Evolutionary conservation across 148 eudicot genomes (phyloP).

Genomic region (Arbutus unedo): DNA sequence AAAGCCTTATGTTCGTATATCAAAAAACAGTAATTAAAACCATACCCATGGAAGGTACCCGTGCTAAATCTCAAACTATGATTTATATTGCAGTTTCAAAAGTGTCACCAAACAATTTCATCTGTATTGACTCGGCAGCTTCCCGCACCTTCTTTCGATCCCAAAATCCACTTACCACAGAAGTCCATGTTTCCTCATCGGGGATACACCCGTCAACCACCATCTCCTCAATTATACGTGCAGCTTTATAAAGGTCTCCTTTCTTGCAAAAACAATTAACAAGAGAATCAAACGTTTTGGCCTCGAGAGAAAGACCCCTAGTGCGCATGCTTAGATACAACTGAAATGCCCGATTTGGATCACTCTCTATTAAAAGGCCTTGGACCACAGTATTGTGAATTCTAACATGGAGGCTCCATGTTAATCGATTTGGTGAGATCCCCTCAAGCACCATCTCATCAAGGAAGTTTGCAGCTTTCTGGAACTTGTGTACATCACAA

Average conservation of each 20-base stretch:
- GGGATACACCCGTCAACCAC: constrained; percentile 84
- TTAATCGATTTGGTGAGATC: constrained; percentile 66
- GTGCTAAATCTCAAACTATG: background rate
- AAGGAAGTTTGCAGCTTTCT: constrained; percentile 82
- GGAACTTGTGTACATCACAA: constrained; percentile 52
- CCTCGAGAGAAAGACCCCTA: constrained; percentile 75
- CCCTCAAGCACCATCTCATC: constrained; percentile 93
- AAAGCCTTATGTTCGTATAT: background rate
- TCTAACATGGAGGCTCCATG: constrained; percentile 75
- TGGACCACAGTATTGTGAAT: constrained; percentile 60
- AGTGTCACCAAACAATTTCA: constrained; percentile 23
- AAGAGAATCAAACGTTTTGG: constrained; percentile 51
- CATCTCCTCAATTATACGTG: constrained; percentile 71
- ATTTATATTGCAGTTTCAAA: constrained; percentile 22
- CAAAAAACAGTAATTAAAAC: background rate
- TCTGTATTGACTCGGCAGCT: constrained; percentile 42
- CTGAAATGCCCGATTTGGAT: constrained; percentile 57
- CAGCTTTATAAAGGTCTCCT: constrained; percentile 64
- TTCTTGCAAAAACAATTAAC: constrained; percentile 52
- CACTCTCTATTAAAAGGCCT: constrained; percentile 57
- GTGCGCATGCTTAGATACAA: constrained; percentile 72
- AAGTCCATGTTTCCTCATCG: constrained; percentile 55
- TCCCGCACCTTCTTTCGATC: constrained; percentile 44
- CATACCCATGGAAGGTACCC: background rate
- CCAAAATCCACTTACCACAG: constrained; percentile 50